Percentiles rank a stretch among this genome's conserved stretches.
Conservation (phyloP, 306 rosid genomes). For the Cicer chorassanicum region DNA sequence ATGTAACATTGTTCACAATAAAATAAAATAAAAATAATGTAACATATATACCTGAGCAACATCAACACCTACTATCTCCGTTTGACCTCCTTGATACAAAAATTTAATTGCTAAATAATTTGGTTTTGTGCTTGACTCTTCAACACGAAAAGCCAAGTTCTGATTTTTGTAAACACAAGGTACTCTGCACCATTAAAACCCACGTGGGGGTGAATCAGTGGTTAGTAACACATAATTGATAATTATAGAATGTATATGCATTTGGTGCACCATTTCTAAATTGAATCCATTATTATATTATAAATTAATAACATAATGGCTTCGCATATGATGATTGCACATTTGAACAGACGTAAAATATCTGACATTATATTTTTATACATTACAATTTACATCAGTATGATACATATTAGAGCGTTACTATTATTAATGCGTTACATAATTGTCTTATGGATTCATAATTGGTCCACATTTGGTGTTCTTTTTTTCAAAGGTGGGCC, state of each 20-base stretch:
- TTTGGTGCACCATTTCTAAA: background rate
- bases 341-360: background rate
- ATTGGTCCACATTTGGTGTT: slow-evolving; percentile 36
- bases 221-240: background rate
- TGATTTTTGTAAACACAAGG: slow-evolving; percentile 70
- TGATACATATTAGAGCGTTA: slow-evolving; percentile 52
- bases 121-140: slow-evolving; percentile 83
- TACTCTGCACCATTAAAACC: slow-evolving; percentile 56
- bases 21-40: too few species aligned
- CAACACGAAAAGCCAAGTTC: slow-evolving; percentile 77
- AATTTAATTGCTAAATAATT: slow-evolving; percentile 66
- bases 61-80: slow-evolving; percentile 81
- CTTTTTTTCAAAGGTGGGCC: slow-evolving; percentile 32
- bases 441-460: slow-evolving; percentile 37
- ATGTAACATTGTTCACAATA: too few species aligned
- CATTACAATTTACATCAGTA: background rate
- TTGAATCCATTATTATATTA: slow-evolving; percentile 22
- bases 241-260: background rate
- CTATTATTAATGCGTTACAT: slow-evolving; percentile 39
- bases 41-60: slow-evolving; percentile 73
- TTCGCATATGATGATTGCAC: slow-evolving; percentile 11
- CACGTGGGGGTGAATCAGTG: background rate
- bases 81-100: slow-evolving; percentile 94
- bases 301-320: background rate
- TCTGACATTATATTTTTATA: slow-evolving; percentile 19